phyloP scores from a whole-genome alignment of 805 yeast genomes.

The Kodamaea sagamina region DNA sequence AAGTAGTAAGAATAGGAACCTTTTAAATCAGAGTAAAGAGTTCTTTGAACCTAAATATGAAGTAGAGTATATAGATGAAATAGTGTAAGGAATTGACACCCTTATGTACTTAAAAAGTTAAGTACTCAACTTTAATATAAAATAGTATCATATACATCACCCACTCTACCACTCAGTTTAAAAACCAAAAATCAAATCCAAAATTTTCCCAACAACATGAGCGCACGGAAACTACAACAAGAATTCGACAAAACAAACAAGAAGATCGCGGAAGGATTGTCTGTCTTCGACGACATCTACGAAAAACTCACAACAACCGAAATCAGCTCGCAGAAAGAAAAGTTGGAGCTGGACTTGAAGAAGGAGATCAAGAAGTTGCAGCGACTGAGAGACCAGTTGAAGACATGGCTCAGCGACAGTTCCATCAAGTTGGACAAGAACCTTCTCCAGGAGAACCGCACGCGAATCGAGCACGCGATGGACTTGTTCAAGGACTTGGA shows the following conservation, averaged over 20 bases:
- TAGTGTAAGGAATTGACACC: too few species aligned
- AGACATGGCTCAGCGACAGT: conserved; percentile 89
- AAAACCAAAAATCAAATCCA: conserved; percentile 1
- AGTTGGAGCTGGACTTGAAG: conserved; percentile 87
- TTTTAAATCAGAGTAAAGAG: too few species aligned
- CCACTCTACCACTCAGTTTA: too few species aligned
- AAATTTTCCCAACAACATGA: conserved; percentile 23
- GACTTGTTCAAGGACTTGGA: conserved; percentile 94
- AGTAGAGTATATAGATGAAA: too few species aligned
- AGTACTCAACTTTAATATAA: too few species aligned
- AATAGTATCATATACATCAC: too few species aligned
- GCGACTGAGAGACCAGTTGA: conserved; percentile 90
- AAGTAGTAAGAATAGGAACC: too few species aligned
- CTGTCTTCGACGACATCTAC: conserved; percentile 79
- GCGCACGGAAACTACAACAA: conserved; percentile 49
- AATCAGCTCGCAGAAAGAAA: conserved; percentile 87
- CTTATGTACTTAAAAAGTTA: too few species aligned
- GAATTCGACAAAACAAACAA: conserved; percentile 95
- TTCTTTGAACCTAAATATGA: too few species aligned
- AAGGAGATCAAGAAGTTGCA: conserved; percentile 94
- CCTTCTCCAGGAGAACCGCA: conserved; percentile 57
- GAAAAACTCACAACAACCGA: conserved; percentile 83
- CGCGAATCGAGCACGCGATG: conserved; percentile 86
- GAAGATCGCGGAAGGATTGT: conserved; percentile 85
- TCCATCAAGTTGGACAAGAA: conserved; percentile 75